Percentiles rank a stretch among this genome's conserved stretches.
Evolutionary conservation across 345 rosid genomes (phyloP).

Genomic region (Populus ilicifolia): DNA sequence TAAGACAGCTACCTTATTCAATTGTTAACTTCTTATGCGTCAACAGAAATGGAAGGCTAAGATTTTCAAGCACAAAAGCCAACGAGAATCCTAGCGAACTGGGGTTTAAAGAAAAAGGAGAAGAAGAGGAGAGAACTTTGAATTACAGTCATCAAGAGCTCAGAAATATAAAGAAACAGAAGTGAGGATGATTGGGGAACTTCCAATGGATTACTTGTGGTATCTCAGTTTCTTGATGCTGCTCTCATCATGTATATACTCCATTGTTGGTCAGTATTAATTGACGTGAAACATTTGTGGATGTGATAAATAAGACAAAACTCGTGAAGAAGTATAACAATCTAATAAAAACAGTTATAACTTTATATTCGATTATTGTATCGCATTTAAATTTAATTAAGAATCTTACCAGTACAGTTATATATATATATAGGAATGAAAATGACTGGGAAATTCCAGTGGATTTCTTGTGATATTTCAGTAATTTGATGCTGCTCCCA

Average conservation of each 20-base stretch:
- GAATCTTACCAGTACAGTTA: too few species aligned
- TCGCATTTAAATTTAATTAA: too few species aligned
- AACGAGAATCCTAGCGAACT: constrained; percentile 17
- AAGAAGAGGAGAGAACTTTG: constrained; percentile 5
- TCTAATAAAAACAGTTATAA: too few species aligned
- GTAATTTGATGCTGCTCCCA: background rate
- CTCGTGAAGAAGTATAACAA: too few species aligned
- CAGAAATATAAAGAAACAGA: background rate
- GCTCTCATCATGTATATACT: too few species aligned
- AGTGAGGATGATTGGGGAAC: constrained; percentile 46
- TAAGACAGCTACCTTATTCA: background rate
- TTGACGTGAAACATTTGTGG: too few species aligned
- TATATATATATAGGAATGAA: too few species aligned
- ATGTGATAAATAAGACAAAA: too few species aligned
- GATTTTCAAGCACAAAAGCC: background rate
- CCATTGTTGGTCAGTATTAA: too few species aligned
- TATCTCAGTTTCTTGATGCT: background rate
- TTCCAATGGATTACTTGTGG: constrained; percentile 52
- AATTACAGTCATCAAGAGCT: constrained; percentile 11
- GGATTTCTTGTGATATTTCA: constrained; percentile 44
- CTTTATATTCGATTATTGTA: too few species aligned
- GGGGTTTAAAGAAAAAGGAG: constrained; percentile 31
- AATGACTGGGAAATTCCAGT: constrained; percentile 58
- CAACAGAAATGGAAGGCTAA: constrained; percentile 14
- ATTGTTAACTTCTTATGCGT: background rate